Evolutionary conservation across 352 stramenopile species (phyloP), one percentile per base, ranked within the genome.

Genomic region (Globisporangium splendens): DNA sequence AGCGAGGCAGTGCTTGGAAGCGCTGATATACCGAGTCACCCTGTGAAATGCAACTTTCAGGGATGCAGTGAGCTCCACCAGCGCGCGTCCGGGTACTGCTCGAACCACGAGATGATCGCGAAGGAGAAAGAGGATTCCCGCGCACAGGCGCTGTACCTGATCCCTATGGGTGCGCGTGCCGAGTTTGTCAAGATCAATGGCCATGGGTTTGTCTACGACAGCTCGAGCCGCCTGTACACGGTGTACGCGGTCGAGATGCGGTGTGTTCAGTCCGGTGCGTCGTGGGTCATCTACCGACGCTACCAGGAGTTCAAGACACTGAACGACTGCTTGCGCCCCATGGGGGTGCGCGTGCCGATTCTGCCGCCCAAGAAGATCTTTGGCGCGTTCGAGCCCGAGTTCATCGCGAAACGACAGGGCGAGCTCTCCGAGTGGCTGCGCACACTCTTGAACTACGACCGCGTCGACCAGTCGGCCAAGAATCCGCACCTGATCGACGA

Each of bases 291-390:
- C 49, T 95, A 93, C 59, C 80, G 86, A 17, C 70, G 86, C 18
- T 95, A 95, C 49, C 83, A 90, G 56, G 83, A 92, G 55, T 95
- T 95, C 65, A 92, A 89, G 59, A 66, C 82, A 46, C 55, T 95
- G 24, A 85, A 89, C 56, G 83, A 93, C 39, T 57, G 69, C 17
- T 61, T 95, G 21, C 79, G 70, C 33, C 68, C 72, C 5, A 61
- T 87, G 53, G 85, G 83, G 6, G 73, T 93, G 11, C 78, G 83
- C n/a, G 75, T 91, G 18, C 86, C 83, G 13, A 63, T 89, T 41
- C 61, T 95, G 12, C 86, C 86, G 41, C 86, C 86, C 4, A 93
- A 93, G 68, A 95, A 95, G 56, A 70, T 95, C 17, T 68, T 95
- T 33, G 86, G 86, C 0, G 90, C 80, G 15, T 91, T 95, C 46